phyloP scores from a whole-genome alignment of 768 basidiomycete genomes.

The Naganishia randhawae region DNA sequence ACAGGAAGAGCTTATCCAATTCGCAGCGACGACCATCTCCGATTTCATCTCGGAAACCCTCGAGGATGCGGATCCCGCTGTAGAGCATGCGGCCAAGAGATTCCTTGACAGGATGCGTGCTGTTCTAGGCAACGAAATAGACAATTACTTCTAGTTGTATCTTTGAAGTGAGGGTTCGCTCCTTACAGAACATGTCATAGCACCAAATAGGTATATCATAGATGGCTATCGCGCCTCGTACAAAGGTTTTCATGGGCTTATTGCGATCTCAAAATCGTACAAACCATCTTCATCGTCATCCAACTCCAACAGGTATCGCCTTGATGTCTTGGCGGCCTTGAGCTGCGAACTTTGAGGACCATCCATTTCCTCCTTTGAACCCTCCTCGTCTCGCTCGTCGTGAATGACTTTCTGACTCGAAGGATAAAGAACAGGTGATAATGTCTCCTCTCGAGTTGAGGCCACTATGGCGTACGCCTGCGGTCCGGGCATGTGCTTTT shows the following conservation, averaged over 20 bases:
- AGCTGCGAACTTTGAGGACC: not conserved
- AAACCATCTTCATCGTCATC: slow-evolving; percentile 13
- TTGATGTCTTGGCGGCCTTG: not conserved
- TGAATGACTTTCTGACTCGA: not conserved
- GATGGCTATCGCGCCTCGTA: not conserved
- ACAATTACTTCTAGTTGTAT: slow-evolving; percentile 21
- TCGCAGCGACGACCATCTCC: slow-evolving; percentile 65
- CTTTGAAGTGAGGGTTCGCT: not conserved
- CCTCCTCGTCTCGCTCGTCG: not conserved
- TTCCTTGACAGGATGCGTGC: slow-evolving; percentile 42
- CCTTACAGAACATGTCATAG: not conserved
- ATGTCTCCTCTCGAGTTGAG: not conserved
- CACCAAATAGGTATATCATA: not conserved
- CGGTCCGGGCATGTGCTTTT: not conserved
- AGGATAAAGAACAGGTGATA: not conserved
- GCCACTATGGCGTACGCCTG: not conserved
- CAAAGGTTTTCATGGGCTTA: not conserved
- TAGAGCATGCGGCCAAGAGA: slow-evolving; percentile 62
- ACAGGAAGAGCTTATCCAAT: slow-evolving; percentile 75
- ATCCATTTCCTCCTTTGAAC: not conserved
- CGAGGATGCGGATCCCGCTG: slow-evolving; percentile 74
- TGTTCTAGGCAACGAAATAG: slow-evolving; percentile 15
- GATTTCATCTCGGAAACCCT: slow-evolving; percentile 48
- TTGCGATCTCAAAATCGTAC: not conserved
- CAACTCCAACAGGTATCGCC: not conserved